A percentile compares a stretch with the other conserved stretches of the same genome.
These are phyloP conservation scores for Globisporangium cystogenes DNA, from an alignment of 352 stramenopile genomes.

Conservation along the genomic window DNA sequence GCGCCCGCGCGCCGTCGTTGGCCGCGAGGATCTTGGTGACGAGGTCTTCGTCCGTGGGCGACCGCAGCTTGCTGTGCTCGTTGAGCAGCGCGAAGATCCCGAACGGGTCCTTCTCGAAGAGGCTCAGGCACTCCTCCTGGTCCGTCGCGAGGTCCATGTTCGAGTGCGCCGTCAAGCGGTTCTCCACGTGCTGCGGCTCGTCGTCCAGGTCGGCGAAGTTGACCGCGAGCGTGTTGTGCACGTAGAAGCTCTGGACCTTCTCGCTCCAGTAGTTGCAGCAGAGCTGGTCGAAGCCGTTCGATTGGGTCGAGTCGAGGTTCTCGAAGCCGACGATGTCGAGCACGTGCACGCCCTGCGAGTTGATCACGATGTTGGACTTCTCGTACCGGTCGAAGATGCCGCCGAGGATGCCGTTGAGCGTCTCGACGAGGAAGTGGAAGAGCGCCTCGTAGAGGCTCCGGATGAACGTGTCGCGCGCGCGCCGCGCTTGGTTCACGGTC, in stretches of 20 bases:
- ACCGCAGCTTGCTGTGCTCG: constrained; percentile 58
- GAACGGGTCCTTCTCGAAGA: constrained; percentile 72
- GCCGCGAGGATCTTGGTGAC: constrained; percentile 72
- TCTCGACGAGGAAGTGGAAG: constrained; percentile 76
- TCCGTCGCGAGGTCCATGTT: constrained; percentile 46
- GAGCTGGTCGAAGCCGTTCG: constrained; percentile 74
- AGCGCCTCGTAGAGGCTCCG: constrained; percentile 74
- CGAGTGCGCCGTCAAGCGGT: constrained; percentile 44
- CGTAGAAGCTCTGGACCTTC: constrained; percentile 77
- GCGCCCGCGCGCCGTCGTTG: constrained; percentile 43
- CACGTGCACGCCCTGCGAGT: constrained; percentile 77
- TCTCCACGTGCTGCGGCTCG: constrained; percentile 62
- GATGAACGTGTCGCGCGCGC: constrained; percentile 73
- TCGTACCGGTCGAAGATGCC: constrained; percentile 82
- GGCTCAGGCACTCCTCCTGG: constrained; percentile 56
- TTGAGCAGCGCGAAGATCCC: constrained; percentile 70
- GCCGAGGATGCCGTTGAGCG: constrained; percentile 72
- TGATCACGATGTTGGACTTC: constrained; percentile 78
- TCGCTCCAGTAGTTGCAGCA: constrained; percentile 86
- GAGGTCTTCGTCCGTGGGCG: constrained; percentile 72
- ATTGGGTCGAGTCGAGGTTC: constrained; percentile 34
- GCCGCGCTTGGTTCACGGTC: constrained; percentile 63
- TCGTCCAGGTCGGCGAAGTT: constrained; percentile 53
- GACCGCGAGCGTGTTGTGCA: constrained; percentile 66
- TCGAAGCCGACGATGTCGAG: constrained; percentile 79